phyloP scores from a whole-genome alignment of 2,329 filamentous ascomycete species.

The Magnaporthiopsis rhizophila region DNA sequence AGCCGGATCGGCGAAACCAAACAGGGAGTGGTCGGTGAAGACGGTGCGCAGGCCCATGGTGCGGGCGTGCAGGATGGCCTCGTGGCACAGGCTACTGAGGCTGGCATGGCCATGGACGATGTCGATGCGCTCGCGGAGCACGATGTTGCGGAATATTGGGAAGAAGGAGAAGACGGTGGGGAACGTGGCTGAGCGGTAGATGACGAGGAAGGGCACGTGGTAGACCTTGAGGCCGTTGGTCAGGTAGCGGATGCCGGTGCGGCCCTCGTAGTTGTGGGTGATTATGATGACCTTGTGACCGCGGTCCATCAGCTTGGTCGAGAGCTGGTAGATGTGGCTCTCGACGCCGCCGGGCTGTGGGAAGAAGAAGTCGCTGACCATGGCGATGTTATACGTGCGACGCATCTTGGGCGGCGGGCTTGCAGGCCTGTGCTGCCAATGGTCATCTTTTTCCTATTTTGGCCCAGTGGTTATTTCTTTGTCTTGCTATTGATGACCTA shows the following conservation, averaged over 20 bases:
- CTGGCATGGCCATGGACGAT: conserved; percentile 98
- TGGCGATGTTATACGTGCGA: conserved; percentile 62
- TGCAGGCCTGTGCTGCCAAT: neutral
- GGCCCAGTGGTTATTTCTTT: neutral
- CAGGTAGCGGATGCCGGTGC: conserved; percentile 87
- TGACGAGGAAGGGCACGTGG: conserved; percentile 90
- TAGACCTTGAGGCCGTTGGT: conserved; percentile 98
- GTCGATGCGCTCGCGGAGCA: conserved; percentile 88
- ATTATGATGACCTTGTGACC: conserved; percentile 98
- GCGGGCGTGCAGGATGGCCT: conserved; percentile 86
- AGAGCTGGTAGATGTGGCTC: conserved; percentile 97
- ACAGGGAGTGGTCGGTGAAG: conserved; percentile 95
- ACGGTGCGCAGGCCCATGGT: conserved; percentile 96
- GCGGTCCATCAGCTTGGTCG: conserved; percentile 90
- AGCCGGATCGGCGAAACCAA: conserved; percentile 92
- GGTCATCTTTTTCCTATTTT: neutral
- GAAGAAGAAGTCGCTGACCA: conserved; percentile 99
- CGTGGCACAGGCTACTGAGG: conserved; percentile 85
- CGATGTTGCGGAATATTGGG: conserved; percentile 92
- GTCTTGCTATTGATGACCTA: neutral
- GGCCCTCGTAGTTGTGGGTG: conserved; percentile 86
- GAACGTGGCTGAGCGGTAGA: conserved; percentile 88
- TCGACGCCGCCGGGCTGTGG: conserved; percentile 94
- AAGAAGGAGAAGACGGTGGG: conserved; percentile 99
- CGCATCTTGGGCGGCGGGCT: conserved; percentile 19